These are phyloP conservation scores for Blepharisma japonicum DNA, from an alignment of 73 alveolate species.

Conservation along the genomic window DNA sequence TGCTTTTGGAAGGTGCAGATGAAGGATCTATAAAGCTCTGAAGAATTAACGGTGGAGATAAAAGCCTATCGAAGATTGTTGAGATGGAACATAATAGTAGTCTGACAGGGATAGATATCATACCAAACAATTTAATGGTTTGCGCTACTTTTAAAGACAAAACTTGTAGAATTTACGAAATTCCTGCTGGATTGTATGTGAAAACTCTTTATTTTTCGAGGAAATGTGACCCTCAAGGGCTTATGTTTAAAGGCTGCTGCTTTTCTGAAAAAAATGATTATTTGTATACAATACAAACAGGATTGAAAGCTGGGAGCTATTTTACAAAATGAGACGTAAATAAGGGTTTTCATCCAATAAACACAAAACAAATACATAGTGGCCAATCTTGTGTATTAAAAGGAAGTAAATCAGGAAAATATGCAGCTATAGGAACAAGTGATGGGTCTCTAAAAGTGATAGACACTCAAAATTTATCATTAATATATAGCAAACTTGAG, in stretches of 20 bases:
- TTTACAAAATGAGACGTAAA: slow-evolving; percentile 21
- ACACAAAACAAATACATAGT: background rate
- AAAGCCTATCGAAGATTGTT: too few species aligned
- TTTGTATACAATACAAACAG: background rate
- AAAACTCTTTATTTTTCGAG: slow-evolving; percentile 6
- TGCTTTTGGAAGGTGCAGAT: background rate
- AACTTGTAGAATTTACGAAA: slow-evolving; percentile 5
- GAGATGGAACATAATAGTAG: too few species aligned
- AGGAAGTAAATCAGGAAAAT: slow-evolving; percentile 7
- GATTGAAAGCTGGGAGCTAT: background rate
- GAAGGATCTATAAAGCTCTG: slow-evolving; percentile 13
- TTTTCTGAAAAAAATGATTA: background rate
- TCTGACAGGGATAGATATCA: too few species aligned
- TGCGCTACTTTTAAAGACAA: background rate
- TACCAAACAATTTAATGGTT: background rate
- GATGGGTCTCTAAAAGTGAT: slow-evolving; percentile 4
- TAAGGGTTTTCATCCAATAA: slow-evolving; percentile 1
- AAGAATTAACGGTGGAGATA: background rate
- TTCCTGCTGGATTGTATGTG: background rate
- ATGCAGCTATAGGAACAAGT: slow-evolving; percentile 25
- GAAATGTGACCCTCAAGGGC: background rate
- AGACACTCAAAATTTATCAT: background rate
- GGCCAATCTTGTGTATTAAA: background rate
- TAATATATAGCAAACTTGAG: background rate
- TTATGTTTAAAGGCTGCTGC: background rate